Conservation (phyloP, 2,329 filamentous ascomycete genomes). For the Fusarium veterinarium region DNA sequence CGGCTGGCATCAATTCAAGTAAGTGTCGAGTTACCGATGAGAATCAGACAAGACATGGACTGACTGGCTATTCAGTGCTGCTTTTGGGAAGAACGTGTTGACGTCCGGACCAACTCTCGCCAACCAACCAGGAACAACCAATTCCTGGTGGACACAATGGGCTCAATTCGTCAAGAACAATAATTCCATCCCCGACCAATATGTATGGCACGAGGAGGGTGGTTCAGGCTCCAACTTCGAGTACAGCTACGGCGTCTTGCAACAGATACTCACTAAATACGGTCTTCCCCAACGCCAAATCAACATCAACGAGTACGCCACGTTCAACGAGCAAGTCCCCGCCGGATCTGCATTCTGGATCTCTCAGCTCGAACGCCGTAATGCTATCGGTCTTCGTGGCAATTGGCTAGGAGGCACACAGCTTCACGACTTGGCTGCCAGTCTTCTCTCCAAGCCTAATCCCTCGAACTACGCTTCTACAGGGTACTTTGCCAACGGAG, state of each 20-base stretch:
- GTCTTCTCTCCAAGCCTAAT: background rate
- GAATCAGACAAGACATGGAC: rapidly evolving
- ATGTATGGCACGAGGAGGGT: background rate
- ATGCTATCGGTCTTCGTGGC: background rate
- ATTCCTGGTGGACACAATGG: background rate
- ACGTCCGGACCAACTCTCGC: background rate
- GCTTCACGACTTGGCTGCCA: background rate
- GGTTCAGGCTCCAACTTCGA: background rate
- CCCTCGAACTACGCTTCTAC: background rate
- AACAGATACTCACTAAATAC: background rate
- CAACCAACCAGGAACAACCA: background rate
- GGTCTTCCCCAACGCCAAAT: background rate
- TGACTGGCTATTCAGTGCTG: background rate
- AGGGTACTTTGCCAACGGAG: background rate
- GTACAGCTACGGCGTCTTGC: background rate
- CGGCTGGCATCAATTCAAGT: background rate
- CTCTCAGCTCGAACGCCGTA: background rate
- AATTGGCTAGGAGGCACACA: background rate
- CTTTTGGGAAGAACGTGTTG: background rate
- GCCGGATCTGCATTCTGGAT: background rate
- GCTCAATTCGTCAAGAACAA: background rate
- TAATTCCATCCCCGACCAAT: background rate
- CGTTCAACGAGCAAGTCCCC: background rate
- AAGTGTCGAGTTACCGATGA: background rate
- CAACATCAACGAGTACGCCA: background rate